Evolutionary conservation across 495 filamentous ascomycete genomes (phyloP).

Genomic region (Massariosphaeria phaeospora): DNA sequence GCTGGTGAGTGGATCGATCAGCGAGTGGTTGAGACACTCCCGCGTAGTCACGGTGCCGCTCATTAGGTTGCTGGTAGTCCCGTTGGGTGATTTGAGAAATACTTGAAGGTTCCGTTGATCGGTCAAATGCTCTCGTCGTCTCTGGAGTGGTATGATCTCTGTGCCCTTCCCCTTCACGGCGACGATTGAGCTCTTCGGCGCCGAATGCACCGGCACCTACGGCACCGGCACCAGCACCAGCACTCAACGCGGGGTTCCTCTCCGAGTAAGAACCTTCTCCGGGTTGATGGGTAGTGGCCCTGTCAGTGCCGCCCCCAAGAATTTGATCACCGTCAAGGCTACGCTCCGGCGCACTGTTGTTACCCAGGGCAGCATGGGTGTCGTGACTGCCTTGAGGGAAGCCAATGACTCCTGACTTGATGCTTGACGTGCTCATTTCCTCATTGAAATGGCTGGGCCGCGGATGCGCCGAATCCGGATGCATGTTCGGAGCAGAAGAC

Average conservation of each 20-base stretch:
- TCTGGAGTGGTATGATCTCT: not conserved
- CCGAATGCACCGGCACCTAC: not conserved
- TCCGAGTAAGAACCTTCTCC: not conserved
- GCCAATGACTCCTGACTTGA: slow-evolving; percentile 39
- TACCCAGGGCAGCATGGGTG: slow-evolving; percentile 7
- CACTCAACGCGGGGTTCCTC: not conserved
- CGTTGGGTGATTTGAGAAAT: too few relatives aligned
- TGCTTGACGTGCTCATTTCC: slow-evolving; percentile 32
- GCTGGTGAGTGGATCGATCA: too few relatives aligned
- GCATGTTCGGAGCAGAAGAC: not conserved
- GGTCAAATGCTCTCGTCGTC: not conserved
- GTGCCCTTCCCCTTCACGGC: not conserved
- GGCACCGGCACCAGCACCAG: not conserved
- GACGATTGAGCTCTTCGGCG: slow-evolving; percentile 1
- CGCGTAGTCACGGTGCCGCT: too few relatives aligned
- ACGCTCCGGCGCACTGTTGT: slow-evolving; percentile 2
- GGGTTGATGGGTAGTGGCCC: not conserved
- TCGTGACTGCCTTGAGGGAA: slow-evolving; percentile 11
- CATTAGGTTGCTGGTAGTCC: too few relatives aligned
- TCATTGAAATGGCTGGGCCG: not conserved
- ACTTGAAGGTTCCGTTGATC: too few relatives aligned
- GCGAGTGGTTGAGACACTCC: too few relatives aligned
- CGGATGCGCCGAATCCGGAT: not conserved
- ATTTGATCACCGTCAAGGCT: not conserved
- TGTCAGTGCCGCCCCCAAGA: not conserved